Percentiles rank a stretch among this genome's conserved stretches.
These are phyloP conservation scores for Suhomyces tanzawaensis DNA, from an alignment of 805 yeast species.

Conservation along the genomic window DNA sequence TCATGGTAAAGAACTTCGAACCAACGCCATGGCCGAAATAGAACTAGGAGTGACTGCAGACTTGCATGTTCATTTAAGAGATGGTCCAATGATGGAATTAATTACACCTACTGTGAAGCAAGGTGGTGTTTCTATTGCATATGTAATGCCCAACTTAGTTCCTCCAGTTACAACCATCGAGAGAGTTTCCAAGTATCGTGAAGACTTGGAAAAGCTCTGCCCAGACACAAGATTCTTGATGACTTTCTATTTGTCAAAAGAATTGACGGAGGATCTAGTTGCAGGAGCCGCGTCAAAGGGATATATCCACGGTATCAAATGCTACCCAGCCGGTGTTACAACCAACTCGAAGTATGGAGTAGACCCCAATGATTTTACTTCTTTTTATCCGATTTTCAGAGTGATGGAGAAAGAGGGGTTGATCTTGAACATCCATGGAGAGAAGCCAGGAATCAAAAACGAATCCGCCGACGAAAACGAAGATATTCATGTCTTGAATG, in stretches of 20 bases:
- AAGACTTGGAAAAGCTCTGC: conserved; percentile 57
- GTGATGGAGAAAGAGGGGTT: conserved; percentile 79
- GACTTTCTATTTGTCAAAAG: conserved; percentile 81
- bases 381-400: conserved; percentile 84
- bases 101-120: conserved; percentile 85
- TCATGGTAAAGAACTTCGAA: too few species aligned
- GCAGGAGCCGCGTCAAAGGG: conserved; percentile 69
- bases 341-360: conserved; percentile 93
- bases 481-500: conserved; percentile 87
- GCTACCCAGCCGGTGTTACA: conserved; percentile 99
- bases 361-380: conserved; percentile 85
- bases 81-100: conserved; percentile 87
- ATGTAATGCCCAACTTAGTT: conserved; percentile 92
- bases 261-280: conserved; percentile 82
- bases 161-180: conserved; percentile 87
- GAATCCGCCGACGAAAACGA: conserved; percentile 46
- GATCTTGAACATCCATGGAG: conserved; percentile 92
- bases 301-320: conserved; percentile 83
- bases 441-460: conserved; percentile 64
- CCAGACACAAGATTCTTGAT: conserved; percentile 86
- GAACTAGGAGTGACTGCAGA: conserved; percentile 78
- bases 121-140: conserved; percentile 91
- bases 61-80: conserved; percentile 94
- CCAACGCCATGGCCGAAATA: conserved; percentile 32
- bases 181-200: conserved; percentile 67